A percentile compares a stretch with the other conserved stretches of the same genome.
These are phyloP conservation scores for Lycium barbarum DNA, from an alignment of 257 asterid genomes.

Conservation along the genomic window DNA sequence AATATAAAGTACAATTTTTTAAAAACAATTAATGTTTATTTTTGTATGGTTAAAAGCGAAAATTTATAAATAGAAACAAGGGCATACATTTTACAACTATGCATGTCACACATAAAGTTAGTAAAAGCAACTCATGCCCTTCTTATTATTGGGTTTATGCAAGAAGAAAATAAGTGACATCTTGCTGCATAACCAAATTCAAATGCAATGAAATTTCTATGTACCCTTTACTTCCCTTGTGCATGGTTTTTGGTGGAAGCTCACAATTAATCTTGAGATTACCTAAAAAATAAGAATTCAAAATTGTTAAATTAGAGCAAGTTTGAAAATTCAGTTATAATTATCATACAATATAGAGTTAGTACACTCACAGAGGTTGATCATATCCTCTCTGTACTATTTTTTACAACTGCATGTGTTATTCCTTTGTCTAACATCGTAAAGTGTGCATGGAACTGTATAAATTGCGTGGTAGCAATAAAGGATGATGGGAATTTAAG, in stretches of 20 bases:
- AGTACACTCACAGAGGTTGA: conserved; percentile 65
- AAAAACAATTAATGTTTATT: too few relatives aligned
- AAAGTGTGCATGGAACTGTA: conserved; percentile 68
- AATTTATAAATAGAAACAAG: too few relatives aligned
- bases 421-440: conserved; percentile 65
- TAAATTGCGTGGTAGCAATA: conserved; percentile 73
- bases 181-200: background rate
- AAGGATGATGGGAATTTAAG: conserved; percentile 71
- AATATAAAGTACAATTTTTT: too few relatives aligned
- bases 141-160: background rate
- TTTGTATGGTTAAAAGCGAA: background rate
- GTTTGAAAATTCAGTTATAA: background rate
- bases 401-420: conserved; percentile 77
- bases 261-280: conserved; percentile 58
- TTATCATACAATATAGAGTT: background rate
- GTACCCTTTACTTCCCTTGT: too few relatives aligned
- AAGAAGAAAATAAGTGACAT: too few relatives aligned
- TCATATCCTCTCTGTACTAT: conserved; percentile 54
- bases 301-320: background rate
- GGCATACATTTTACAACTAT: background rate
- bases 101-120: background rate
- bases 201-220: background rate
- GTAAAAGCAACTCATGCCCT: background rate
- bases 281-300: conserved; percentile 44
- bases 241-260: conserved; percentile 61